phyloP scores from a whole-genome alignment of 2,329 filamentous ascomycete genomes.

The Phialemoniopsis sp. region DNA sequence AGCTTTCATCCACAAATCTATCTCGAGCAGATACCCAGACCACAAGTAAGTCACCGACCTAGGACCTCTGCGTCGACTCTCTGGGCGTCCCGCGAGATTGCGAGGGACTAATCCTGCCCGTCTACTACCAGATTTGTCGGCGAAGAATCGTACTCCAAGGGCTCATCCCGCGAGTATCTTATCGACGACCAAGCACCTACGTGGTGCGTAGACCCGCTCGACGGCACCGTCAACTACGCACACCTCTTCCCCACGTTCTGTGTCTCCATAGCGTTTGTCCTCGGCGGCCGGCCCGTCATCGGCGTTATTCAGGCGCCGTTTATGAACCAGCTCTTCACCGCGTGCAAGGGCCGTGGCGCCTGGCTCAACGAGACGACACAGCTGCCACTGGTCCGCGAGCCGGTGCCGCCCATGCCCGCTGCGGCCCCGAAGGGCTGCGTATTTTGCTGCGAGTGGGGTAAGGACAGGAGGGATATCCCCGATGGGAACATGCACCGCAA shows the following conservation, averaged over 20 bases:
- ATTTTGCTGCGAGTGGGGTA: conserved; percentile 77
- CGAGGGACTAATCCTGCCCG: background rate
- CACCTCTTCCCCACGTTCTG: conserved; percentile 81
- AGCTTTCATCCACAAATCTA: conserved; percentile 59
- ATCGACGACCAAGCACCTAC: conserved; percentile 56
- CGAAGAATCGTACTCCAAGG: conserved; percentile 71
- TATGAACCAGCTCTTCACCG: conserved; percentile 64
- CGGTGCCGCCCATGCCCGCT: conserved; percentile 57
- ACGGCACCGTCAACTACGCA: conserved; percentile 79
- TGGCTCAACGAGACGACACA: conserved; percentile 63
- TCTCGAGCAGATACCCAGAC: conserved; percentile 55
- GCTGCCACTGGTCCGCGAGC: conserved; percentile 60
- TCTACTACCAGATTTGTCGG: conserved; percentile 59
- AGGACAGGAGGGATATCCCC: conserved; percentile 62
- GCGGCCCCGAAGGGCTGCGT: conserved; percentile 66
- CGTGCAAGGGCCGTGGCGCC: conserved; percentile 61
- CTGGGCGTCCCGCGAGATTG: background rate
- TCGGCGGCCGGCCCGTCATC: conserved; percentile 56
- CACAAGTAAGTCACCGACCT: conserved; percentile 52
- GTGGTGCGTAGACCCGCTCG: conserved; percentile 74
- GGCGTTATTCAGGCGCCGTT: conserved; percentile 73
- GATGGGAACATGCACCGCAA: conserved; percentile 69
- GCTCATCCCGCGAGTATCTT: conserved; percentile 63
- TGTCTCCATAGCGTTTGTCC: conserved; percentile 68
- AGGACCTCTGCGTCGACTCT: background rate